Percentiles rank a stretch among this genome's conserved stretches.
These are phyloP conservation scores for Tricholoma sp. DNA, from an alignment of 768 basidiomycete genomes.

Conservation along the genomic window DNA sequence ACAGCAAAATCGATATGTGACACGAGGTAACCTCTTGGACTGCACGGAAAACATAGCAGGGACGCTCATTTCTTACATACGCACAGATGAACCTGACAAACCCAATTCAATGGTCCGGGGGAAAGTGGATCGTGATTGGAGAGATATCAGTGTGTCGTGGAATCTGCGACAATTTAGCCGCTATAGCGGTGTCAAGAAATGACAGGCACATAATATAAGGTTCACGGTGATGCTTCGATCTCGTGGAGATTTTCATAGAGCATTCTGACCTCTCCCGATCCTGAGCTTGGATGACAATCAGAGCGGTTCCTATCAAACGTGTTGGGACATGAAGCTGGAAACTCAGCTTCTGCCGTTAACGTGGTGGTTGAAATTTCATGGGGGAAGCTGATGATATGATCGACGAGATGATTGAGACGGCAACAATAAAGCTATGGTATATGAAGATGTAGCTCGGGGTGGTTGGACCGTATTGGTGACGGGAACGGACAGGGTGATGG, in stretches of 20 bases:
- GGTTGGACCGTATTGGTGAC: slow-evolving; percentile 27
- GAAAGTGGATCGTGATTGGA: slow-evolving; percentile 17
- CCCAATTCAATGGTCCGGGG: slow-evolving; percentile 8
- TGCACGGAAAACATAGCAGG: background rate
- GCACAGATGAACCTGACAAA: background rate
- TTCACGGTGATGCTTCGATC: slow-evolving; percentile 4
- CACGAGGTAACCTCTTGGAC: background rate
- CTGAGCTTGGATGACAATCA: slow-evolving; percentile 5
- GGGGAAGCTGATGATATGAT: slow-evolving; percentile 12
- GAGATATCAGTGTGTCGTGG: slow-evolving; percentile 19
- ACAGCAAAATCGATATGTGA: background rate
- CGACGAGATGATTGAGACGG: slow-evolving; percentile 26
- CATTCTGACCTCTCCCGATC: slow-evolving; percentile 1
- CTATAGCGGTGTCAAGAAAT: background rate
- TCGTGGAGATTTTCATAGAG: slow-evolving; percentile 14
- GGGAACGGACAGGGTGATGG: slow-evolving; percentile 21
- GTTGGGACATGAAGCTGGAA: slow-evolving; percentile 6
- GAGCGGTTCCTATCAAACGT: slow-evolving; percentile 18
- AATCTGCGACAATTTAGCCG: slow-evolving; percentile 13
- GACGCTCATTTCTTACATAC: background rate
- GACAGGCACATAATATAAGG: slow-evolving; percentile 1
- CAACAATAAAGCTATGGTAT: slow-evolving; percentile 33
- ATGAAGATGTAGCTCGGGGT: slow-evolving; percentile 45
- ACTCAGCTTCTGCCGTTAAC: slow-evolving; percentile 8
- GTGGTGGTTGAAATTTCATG: slow-evolving; percentile 6